Evolutionary conservation across 176 grass and related monocot genomes (phyloP), one percentile per base, ranked within the genome.

Genomic region (Bothriochloa decipiens): DNA sequence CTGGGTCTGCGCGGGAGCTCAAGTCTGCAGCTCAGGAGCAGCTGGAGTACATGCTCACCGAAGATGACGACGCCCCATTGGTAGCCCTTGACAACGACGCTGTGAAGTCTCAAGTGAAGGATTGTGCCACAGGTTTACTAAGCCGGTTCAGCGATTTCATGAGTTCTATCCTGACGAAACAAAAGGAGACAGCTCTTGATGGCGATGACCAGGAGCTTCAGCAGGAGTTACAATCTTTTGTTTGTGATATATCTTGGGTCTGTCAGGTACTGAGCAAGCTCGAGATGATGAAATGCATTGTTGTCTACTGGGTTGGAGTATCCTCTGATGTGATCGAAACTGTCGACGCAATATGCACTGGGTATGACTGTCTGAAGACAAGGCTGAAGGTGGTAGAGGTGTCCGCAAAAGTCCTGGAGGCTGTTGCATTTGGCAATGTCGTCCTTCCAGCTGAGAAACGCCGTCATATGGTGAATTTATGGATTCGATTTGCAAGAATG

Each of bases 11-110:
- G 77, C 68, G 36, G 20, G 96, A 96, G 82, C 76, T 93, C 78
- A 99, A 94, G 72, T 81, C 91, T 20, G 87, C 91, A 18, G 90
- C 86, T 50, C 96, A 99, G 81, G 91, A 98, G 43, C 91, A 95
- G 91, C 75, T 95, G 3, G 96, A 95, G 84, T 98, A 98, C 72
- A 89, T 98, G 91, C 92, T 98, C 70, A 98, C 91, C 5, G 96
- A 98, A 41, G 96, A 98, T 82, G 96, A 98, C 68, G 96, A 98
- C 78, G 81, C 83, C 3, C 93, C 93, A 12, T 9, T 98, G 75
- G 57, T 94, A 71, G 82, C 64, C n/a, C 75, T 87, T 12, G 88
- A 89, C 63, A 78, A 85, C 46, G 83, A 90, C 40, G 10, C 11
- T 47, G 77, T 93, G 10, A 95, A 86, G 83, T 76, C 62, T 25